Conservation (phyloP, 306 rosid genomes). For the Lagenaria siceraria region DNA sequence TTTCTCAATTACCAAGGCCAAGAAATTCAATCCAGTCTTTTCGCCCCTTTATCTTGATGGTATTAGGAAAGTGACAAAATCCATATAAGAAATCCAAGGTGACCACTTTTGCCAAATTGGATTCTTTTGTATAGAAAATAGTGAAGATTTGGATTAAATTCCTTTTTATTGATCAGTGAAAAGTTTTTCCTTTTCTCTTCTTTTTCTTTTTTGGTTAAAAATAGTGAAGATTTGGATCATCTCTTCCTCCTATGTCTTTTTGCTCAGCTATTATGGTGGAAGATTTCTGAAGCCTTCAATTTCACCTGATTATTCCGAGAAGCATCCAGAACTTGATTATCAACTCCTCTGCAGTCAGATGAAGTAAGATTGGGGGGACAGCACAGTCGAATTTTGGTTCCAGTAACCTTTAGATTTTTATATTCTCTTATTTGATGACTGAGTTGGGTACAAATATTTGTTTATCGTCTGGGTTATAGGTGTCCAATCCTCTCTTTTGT, state of each 20-base stretch:
- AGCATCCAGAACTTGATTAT: not conserved
- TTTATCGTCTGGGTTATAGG: not conserved
- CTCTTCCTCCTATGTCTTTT: not conserved
- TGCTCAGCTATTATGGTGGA: not conserved
- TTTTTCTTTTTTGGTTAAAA: not conserved
- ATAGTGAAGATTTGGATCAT: not conserved
- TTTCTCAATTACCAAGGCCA: not conserved
- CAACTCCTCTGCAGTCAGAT: not conserved
- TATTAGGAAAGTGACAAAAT: not conserved
- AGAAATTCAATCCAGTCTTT: not conserved
- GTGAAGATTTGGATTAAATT: not conserved
- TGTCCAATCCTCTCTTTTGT: not conserved
- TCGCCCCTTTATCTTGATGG: not conserved
- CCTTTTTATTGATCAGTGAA: not conserved
- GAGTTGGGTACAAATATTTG: not conserved
- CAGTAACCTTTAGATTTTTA: not conserved
- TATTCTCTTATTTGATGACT: not conserved
- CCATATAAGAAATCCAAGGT: not conserved
- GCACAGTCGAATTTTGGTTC: not conserved
- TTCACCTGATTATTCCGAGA: not conserved
- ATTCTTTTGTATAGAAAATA: not conserved
- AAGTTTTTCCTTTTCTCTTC: not conserved
- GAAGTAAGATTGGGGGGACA: not conserved
- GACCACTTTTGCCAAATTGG: not conserved
- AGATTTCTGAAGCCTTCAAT: not conserved